A percentile compares a stretch with the other conserved stretches of the same genome.
Evolutionary conservation across 495 filamentous ascomycete genomes (phyloP).

Genomic region (Penicillium desertorum): DNA sequence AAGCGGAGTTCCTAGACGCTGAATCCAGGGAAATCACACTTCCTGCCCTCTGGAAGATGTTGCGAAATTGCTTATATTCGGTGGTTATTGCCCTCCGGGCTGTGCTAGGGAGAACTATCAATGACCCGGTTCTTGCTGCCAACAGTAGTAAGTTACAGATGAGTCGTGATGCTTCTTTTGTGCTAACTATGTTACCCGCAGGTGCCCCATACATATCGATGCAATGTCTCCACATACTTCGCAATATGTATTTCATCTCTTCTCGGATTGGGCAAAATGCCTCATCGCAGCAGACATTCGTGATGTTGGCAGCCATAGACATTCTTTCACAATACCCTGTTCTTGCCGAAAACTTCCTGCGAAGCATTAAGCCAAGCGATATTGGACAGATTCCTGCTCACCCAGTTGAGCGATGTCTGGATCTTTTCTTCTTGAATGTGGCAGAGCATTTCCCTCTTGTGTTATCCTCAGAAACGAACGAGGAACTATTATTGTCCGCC

Average conservation of each 20-base stretch:
- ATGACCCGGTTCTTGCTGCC: constrained; percentile 53
- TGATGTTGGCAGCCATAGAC: constrained; percentile 85
- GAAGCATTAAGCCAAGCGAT: constrained; percentile 56
- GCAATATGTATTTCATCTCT: constrained; percentile 85
- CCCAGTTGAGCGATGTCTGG: constrained; percentile 74
- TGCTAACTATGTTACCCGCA: constrained; percentile 9
- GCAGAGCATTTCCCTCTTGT: constrained; percentile 80
- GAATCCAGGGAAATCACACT: constrained; percentile 70
- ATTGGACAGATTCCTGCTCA: constrained; percentile 66
- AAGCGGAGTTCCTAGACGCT: constrained; percentile 62
- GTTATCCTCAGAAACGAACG: constrained; percentile 62
- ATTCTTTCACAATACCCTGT: constrained; percentile 73
- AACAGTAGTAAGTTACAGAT: constrained; percentile 49
- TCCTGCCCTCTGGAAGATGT: constrained; percentile 75
- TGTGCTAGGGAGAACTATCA: constrained; percentile 65
- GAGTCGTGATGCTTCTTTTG: not conserved
- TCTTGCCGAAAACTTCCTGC: constrained; percentile 68
- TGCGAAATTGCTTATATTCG: constrained; percentile 78
- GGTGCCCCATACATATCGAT: constrained; percentile 70
- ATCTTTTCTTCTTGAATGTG: constrained; percentile 90
- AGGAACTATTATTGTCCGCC: constrained; percentile 71
- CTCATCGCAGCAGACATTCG: constrained; percentile 81
- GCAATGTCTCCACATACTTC: constrained; percentile 74
- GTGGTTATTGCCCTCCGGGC: constrained; percentile 74
- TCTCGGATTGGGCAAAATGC: constrained; percentile 69